Evolutionary conservation across 768 basidiomycete genomes (phyloP).

Genomic region (Suillus discolor): DNA sequence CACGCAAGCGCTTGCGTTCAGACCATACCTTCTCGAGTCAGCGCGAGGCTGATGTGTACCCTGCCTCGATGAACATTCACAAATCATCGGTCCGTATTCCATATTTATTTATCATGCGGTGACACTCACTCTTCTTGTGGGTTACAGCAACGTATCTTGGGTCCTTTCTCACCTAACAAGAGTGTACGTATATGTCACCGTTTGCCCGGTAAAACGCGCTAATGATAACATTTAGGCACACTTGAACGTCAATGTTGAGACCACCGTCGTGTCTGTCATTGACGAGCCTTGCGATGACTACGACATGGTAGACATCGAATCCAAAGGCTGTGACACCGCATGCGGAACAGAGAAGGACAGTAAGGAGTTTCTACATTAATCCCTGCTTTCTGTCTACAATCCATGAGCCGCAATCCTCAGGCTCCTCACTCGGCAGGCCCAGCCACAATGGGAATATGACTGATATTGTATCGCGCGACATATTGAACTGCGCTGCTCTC

Average conservation of each 20-base stretch:
- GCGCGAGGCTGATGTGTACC: constrained; percentile 24
- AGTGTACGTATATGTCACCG: constrained; percentile 17
- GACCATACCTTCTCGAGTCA: constrained; percentile 31
- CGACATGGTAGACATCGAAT: constrained; percentile 26
- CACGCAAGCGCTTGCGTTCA: constrained; percentile 31
- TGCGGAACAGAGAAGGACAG: constrained; percentile 19
- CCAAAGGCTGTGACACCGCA: constrained; percentile 11
- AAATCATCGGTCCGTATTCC: not conserved
- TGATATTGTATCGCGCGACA: not conserved
- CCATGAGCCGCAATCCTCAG: not conserved
- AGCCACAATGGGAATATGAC: constrained; percentile 7
- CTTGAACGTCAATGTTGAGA: constrained; percentile 36
- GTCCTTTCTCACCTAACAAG: constrained; percentile 20
- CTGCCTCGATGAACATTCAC: constrained; percentile 19
- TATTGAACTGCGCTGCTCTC: not conserved
- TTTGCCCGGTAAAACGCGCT: not conserved
- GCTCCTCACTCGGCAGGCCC: constrained; percentile 3
- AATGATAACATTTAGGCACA: constrained; percentile 13
- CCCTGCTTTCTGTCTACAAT: not conserved
- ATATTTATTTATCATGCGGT: not conserved
- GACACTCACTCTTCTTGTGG: not conserved
- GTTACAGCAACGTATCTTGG: constrained; percentile 27
- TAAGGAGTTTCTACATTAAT: constrained; percentile 2
- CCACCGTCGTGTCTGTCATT: constrained; percentile 33
- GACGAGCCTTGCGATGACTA: constrained; percentile 24